Evolutionary conservation across 441 rosid genomes (phyloP).

Genomic region (Jatropha podagrica): DNA sequence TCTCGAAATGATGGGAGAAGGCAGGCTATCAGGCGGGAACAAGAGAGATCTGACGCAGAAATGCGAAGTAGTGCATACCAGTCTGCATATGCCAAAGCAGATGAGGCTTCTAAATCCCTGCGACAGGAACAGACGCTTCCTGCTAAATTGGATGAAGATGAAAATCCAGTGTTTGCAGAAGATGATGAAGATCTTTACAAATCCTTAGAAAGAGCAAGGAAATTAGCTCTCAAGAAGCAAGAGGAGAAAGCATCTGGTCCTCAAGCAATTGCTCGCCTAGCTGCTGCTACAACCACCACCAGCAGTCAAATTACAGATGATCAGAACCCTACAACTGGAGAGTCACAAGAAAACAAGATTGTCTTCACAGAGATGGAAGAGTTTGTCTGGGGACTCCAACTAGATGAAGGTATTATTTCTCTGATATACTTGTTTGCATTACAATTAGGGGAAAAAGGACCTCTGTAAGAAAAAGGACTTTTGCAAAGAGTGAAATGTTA

Average conservation of each 20-base stretch:
- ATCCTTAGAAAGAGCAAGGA: slow-evolving; percentile 83
- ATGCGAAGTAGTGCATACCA: slow-evolving; percentile 75
- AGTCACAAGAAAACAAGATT: slow-evolving; percentile 74
- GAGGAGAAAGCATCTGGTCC: slow-evolving; percentile 63
- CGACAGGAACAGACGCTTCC: slow-evolving; percentile 60
- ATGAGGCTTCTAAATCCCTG: slow-evolving; percentile 80
- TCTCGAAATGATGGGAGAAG: slow-evolving; percentile 84
- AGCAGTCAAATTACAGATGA: slow-evolving; percentile 47
- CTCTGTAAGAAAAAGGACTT: neutral
- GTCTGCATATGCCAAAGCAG: slow-evolving; percentile 82
- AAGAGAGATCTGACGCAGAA: slow-evolving; percentile 75
- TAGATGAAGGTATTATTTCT: slow-evolving; percentile 60
- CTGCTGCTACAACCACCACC: slow-evolving; percentile 40
- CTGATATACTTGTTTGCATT: neutral
- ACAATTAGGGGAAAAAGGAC: neutral
- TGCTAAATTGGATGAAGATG: slow-evolving; percentile 57
- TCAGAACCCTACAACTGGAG: slow-evolving; percentile 44
- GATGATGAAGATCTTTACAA: slow-evolving; percentile 82
- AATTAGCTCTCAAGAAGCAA: slow-evolving; percentile 75
- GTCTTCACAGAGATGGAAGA: slow-evolving; percentile 95
- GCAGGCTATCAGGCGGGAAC: slow-evolving; percentile 78
- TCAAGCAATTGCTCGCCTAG: slow-evolving; percentile 67
- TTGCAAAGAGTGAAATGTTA: neutral
- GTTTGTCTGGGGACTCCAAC: slow-evolving; percentile 91
- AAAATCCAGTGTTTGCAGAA: slow-evolving; percentile 56